Evolutionary conservation across 2,329 filamentous ascomycete genomes (phyloP).

Genomic region (Tolypocladium tundrense): DNA sequence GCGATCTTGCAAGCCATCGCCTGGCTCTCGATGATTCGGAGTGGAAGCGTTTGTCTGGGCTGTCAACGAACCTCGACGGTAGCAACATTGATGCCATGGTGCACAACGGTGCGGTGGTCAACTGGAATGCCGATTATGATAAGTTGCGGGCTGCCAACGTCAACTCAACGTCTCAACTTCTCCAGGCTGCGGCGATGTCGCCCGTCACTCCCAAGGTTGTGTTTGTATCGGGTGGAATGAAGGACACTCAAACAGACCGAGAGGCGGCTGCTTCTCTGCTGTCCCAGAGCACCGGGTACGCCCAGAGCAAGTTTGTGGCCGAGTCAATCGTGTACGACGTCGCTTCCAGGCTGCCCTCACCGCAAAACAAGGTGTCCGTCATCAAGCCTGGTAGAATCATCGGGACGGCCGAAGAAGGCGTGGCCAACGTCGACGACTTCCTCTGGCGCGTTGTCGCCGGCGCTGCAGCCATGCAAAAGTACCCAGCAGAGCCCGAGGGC

Average conservation of each 20-base stretch:
- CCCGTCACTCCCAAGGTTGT: constrained; percentile 9
- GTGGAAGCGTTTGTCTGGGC: constrained; percentile 47
- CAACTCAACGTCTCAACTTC: constrained; percentile 12
- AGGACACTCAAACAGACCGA: not conserved
- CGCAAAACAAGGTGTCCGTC: constrained; percentile 6
- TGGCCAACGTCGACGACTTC: constrained; percentile 13
- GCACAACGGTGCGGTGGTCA: constrained; percentile 72
- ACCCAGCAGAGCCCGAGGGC: constrained; percentile 3
- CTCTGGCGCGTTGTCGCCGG: constrained; percentile 10
- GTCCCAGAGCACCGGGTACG: constrained; percentile 6
- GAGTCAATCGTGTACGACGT: constrained; percentile 8
- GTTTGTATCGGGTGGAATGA: constrained; percentile 12
- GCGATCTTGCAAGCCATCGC: constrained; percentile 2
- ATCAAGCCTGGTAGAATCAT: constrained; percentile 14
- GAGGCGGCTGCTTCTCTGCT: not conserved
- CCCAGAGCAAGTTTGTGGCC: constrained; percentile 13
- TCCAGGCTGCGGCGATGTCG: constrained; percentile 7
- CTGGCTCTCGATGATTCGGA: constrained; percentile 3
- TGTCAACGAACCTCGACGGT: constrained; percentile 12
- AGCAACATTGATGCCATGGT: constrained; percentile 60
- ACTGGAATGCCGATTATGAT: constrained; percentile 73
- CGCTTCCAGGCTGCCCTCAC: not conserved
- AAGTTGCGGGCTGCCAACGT: constrained; percentile 67
- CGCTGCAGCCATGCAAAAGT: constrained; percentile 5
- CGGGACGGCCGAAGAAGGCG: constrained; percentile 6